These are phyloP conservation scores for Neopestalotiopsis sp. DNA, from an alignment of 2,329 filamentous ascomycete species.

Conservation along the genomic window DNA sequence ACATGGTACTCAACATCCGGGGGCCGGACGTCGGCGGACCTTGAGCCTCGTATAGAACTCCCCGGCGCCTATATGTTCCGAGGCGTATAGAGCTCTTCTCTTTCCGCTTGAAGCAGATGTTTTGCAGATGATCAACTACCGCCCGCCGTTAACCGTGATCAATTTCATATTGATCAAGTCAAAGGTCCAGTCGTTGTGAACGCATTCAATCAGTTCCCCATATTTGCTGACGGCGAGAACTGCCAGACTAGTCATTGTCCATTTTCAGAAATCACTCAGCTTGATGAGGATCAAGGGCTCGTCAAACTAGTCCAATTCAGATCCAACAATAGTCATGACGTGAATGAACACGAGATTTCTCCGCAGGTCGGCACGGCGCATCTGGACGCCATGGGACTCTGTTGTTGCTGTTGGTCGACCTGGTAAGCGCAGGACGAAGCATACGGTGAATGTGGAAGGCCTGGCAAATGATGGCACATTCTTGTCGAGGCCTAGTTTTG, in stretches of 20 bases:
- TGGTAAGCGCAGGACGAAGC: not conserved
- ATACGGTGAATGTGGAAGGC: conserved; percentile 8
- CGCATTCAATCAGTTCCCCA: not conserved
- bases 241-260: not conserved
- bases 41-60: conserved; percentile 8
- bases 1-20: not conserved
- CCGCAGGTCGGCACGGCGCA: not conserved
- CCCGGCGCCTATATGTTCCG: not conserved
- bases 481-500: conserved; percentile 37
- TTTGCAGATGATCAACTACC: not conserved
- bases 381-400: not conserved
- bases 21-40: conserved; percentile 16
- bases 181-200: not conserved
- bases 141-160: not conserved
- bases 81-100: not conserved
- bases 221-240: not conserved
- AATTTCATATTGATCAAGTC: not conserved
- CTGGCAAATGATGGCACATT: conserved; percentile 34
- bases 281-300: not conserved
- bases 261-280: not conserved
- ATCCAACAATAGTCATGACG: not conserved
- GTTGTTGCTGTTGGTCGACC: not conserved
- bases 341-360: conserved; percentile 6
- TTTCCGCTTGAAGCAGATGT: not conserved
- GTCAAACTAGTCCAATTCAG: not conserved